Evolutionary conservation across 805 yeast genomes (phyloP).

Genomic region (Metschnikowia hibisci): DNA sequence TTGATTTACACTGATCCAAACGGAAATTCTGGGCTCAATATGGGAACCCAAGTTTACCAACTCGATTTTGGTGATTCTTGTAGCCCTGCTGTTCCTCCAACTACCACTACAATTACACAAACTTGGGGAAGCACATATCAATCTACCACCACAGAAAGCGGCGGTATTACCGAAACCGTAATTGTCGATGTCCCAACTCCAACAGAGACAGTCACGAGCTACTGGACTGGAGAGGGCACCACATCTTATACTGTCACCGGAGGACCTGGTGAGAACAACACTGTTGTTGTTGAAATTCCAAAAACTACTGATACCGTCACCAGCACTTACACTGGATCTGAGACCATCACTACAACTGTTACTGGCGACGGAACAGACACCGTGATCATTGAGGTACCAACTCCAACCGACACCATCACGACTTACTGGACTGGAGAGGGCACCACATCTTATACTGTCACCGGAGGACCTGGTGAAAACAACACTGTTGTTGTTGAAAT

Average conservation of each 20-base stretch:
- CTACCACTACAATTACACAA: too few relatives aligned
- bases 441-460: background rate
- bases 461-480: background rate
- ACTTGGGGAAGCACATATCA: too few relatives aligned
- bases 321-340: too few relatives aligned
- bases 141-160: constrained; percentile 6
- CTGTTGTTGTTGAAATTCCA: too few relatives aligned
- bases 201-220: too few relatives aligned
- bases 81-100: constrained; percentile 1
- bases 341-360: background rate
- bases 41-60: constrained; percentile 7
- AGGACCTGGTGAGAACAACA: too few relatives aligned
- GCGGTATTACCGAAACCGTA: too few relatives aligned
- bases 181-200: too few relatives aligned
- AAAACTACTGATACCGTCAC: too few relatives aligned
- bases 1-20: constrained; percentile 5
- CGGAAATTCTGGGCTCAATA: constrained; percentile 4
- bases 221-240: too few relatives aligned
- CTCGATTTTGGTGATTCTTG: constrained; percentile 3
- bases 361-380: background rate
- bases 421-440: constrained; percentile 5
- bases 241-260: too few relatives aligned
- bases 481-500: constrained; percentile 13
- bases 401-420: background rate
- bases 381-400: background rate